Conservation (phyloP, 2,329 filamentous ascomycete genomes). For the Ceratocystis cacaofunesta region DNA sequence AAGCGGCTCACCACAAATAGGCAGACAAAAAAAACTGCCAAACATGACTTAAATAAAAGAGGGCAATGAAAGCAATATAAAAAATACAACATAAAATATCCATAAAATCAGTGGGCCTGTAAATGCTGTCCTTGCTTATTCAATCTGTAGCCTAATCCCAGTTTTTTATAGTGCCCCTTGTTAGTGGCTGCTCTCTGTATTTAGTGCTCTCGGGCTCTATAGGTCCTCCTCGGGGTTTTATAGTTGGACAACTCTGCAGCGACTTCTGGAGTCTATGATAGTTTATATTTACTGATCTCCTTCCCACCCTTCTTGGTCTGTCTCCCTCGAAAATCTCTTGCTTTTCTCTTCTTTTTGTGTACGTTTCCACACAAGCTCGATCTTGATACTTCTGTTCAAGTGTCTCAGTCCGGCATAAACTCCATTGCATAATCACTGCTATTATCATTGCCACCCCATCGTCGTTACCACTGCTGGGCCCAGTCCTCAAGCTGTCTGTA, state of each 20-base stretch:
- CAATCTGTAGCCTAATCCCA: not conserved
- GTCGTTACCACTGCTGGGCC: not conserved
- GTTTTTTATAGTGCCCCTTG: not conserved
- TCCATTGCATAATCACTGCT: not conserved
- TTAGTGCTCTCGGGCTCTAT: not conserved
- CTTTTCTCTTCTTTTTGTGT: not conserved
- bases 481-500: not conserved
- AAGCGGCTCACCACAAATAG: not conserved
- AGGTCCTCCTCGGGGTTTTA: not conserved
- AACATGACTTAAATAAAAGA: not conserved
- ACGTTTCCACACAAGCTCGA: not conserved
- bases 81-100: not conserved
- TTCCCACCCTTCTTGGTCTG: not conserved
- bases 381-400: not conserved
- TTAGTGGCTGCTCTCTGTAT: no score
- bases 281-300: not conserved
- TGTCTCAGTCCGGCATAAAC: not conserved
- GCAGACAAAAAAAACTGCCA: not conserved
- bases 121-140: not conserved
- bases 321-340: not conserved
- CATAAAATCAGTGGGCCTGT: not conserved
- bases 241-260: not conserved
- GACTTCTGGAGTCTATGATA: not conserved
- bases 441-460: not conserved
- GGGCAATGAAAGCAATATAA: no score